phyloP scores from a whole-genome alignment of 1,284 basidiomycete species.

The Ustilago hordei region DNA sequence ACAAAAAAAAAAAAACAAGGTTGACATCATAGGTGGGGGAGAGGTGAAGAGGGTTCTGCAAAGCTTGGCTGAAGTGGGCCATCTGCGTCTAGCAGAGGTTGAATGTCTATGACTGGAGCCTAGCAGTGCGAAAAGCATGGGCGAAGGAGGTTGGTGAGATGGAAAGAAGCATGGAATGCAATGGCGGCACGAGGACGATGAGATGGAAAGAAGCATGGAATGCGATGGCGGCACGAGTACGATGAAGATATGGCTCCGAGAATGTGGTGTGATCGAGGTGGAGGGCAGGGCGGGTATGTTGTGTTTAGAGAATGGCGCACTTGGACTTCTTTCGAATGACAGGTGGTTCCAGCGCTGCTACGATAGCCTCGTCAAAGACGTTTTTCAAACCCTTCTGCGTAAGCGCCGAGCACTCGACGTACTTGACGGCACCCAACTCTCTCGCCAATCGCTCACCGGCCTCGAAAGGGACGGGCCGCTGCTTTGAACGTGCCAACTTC shows the following conservation, averaged over 20 bases:
- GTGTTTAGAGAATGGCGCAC: constrained; percentile 84
- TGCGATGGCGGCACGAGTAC: constrained; percentile 3
- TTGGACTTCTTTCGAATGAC: constrained; percentile 81
- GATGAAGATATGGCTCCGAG: constrained; percentile 11
- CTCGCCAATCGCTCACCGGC: constrained; percentile 92
- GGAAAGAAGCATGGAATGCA: neutral
- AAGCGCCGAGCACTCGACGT: constrained; percentile 97
- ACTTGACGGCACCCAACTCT: constrained; percentile 97
- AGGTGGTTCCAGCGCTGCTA: constrained; percentile 96
- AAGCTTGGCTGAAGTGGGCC: neutral
- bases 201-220: neutral
- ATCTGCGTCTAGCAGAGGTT: neutral
- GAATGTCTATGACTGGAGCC: neutral
- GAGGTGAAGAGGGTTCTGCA: neutral
- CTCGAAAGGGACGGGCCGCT: constrained; percentile 87
- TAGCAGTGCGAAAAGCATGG: neutral
- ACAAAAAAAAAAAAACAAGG: neutral
- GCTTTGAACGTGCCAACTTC: constrained; percentile 95
- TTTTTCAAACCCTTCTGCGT: constrained; percentile 99
- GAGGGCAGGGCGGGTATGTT: constrained; percentile 56
- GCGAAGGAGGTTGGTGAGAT: neutral
- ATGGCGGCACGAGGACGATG: neutral
- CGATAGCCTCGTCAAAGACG: constrained; percentile 99
- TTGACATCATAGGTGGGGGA: neutral
- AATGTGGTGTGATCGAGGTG: neutral